Evolutionary conservation across 805 yeast species (phyloP).

Genomic region (Yarrowia porcina): DNA sequence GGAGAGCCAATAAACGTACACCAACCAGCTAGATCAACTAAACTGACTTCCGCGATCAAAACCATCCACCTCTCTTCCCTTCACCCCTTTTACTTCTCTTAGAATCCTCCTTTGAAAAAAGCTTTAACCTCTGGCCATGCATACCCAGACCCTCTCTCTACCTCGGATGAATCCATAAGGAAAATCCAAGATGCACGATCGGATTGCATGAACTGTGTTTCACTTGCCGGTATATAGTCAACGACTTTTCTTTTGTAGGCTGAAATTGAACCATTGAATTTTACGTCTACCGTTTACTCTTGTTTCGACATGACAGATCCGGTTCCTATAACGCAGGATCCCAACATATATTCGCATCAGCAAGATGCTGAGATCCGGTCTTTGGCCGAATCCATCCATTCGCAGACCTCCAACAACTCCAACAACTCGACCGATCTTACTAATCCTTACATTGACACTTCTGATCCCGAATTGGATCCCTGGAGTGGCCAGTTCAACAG

Average conservation of each 20-base stretch:
- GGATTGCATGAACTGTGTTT: slow-evolving; percentile 2
- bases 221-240: not conserved
- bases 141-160: not conserved
- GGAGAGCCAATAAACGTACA: fast-evolving
- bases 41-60: not conserved
- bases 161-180: not conserved
- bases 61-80: not conserved
- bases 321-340: slow-evolving; percentile 21
- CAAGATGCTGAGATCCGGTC: slow-evolving; percentile 22
- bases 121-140: not conserved
- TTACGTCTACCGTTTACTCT: too few species aligned
- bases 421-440: slow-evolving; percentile 1
- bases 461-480: slow-evolving; percentile 57
- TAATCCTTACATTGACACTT: slow-evolving; percentile 33
- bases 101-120: too few species aligned
- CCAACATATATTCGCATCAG: slow-evolving; percentile 2
- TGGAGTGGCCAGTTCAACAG: slow-evolving; percentile 53
- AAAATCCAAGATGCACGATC: not conserved
- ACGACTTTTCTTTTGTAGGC: too few species aligned
- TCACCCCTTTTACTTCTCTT: too few species aligned
- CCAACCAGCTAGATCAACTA: not conserved
- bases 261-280: too few species aligned
- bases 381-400: slow-evolving; percentile 16
- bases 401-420: slow-evolving; percentile 7
- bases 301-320: not conserved